These are phyloP conservation scores for Chrysoporthe austroafricana DNA, from an alignment of 2,329 filamentous ascomycete genomes.

Conservation along the genomic window DNA sequence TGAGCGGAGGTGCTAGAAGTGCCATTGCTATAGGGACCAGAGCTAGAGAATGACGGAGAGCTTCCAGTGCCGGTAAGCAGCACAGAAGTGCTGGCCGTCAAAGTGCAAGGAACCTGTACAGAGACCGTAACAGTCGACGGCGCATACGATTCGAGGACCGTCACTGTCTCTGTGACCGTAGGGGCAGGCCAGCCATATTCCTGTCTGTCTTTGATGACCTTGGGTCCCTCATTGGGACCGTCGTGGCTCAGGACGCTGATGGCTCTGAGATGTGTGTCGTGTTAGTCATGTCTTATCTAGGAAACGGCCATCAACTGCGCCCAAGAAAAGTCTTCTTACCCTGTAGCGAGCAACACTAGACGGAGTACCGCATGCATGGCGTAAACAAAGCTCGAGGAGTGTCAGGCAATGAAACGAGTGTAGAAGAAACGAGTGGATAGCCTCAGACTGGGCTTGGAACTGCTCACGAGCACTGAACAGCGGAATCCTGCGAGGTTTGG, in stretches of 20 bases:
- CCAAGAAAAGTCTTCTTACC: constrained; percentile 7
- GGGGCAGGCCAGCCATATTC: constrained; percentile 12
- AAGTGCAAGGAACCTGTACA: constrained; percentile 11
- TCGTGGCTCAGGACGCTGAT: constrained; percentile 25
- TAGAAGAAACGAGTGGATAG: constrained; percentile 22
- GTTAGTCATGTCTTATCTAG: constrained; percentile 26
- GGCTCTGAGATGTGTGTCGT: constrained; percentile 13
- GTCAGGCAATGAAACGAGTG: background rate
- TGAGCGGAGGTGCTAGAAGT: constrained; percentile 16
- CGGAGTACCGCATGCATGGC: constrained; percentile 18
- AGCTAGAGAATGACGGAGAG: constrained; percentile 4
- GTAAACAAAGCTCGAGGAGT: background rate
- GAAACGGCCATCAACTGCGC: background rate
- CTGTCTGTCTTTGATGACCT: constrained; percentile 23
- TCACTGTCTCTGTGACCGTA: constrained; percentile 22
- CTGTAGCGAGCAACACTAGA: constrained; percentile 21
- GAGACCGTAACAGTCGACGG: constrained; percentile 23
- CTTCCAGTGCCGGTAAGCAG: constrained; percentile 17
- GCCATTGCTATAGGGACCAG: constrained; percentile 24
- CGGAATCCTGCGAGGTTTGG: constrained; percentile 10
- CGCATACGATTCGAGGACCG: constrained; percentile 14
- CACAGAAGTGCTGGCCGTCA: constrained; percentile 2
- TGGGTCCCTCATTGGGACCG: constrained; percentile 1
- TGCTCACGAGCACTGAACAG: constrained; percentile 18
- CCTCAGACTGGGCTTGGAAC: constrained; percentile 17